phyloP scores from a whole-genome alignment of 1,284 basidiomycete genomes.

The Thelephora terrestris region DNA sequence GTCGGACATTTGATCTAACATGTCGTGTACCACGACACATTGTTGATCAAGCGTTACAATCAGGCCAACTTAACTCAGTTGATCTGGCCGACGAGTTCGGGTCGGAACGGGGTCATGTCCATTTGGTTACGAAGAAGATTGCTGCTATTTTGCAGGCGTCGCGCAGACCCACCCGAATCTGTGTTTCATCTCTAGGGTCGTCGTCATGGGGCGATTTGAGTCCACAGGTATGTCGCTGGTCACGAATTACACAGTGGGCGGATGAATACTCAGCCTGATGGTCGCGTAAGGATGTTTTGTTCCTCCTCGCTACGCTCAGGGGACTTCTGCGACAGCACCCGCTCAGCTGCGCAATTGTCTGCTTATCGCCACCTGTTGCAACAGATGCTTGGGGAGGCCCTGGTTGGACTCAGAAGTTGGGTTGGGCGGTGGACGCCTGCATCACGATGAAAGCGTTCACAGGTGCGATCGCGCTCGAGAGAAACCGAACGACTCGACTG shows the following conservation, averaged over 20 bases:
- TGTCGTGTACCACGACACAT: slow-evolving; percentile 40
- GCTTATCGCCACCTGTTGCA: slow-evolving; percentile 52
- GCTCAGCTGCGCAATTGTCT: slow-evolving; percentile 55
- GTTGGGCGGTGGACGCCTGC: slow-evolving; percentile 70
- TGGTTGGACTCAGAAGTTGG: slow-evolving; percentile 68
- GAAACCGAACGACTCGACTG: background rate
- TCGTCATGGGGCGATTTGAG: slow-evolving; percentile 60
- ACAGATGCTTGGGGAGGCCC: slow-evolving; percentile 44
- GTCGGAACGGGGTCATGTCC: slow-evolving; percentile 6
- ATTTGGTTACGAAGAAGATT: slow-evolving; percentile 11
- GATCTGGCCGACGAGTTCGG: slow-evolving; percentile 9
- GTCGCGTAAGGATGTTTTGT: slow-evolving; percentile 47
- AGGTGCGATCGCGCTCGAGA: slow-evolving; percentile 30
- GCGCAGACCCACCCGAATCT: slow-evolving; percentile 44
- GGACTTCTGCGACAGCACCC: slow-evolving; percentile 47
- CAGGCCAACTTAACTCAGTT: slow-evolving; percentile 30
- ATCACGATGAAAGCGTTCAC: slow-evolving; percentile 74
- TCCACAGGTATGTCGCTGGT: slow-evolving; percentile 34
- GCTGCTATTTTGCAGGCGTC: slow-evolving; percentile 12
- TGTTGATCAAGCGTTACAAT: slow-evolving; percentile 32
- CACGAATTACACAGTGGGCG: background rate
- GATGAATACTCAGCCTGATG: slow-evolving; percentile 3
- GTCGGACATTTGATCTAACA: slow-evolving; percentile 66
- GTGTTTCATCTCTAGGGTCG: slow-evolving; percentile 63
- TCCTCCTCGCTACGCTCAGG: slow-evolving; percentile 61